Evolutionary conservation across 2,329 filamentous ascomycete species (phyloP), one percentile per base, ranked within the genome.

Genomic region (Sporothrix luriei): DNA sequence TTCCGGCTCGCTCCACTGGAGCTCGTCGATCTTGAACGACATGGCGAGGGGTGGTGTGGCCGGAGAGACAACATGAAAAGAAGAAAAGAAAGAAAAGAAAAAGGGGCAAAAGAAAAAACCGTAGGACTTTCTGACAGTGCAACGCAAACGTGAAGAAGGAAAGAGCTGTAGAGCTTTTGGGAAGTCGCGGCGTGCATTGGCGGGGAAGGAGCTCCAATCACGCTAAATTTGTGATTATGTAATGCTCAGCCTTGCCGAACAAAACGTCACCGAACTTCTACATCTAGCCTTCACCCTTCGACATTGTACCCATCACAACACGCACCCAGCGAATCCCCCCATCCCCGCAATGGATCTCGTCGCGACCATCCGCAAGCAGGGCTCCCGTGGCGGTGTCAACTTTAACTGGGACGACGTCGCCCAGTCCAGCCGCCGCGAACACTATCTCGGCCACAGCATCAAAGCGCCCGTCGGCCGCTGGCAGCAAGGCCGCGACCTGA

Each of bases 381-480:
- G 97, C 79, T 95, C 93, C 75, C 90, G 95, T 74, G 95, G 95
- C 76, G 95, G 95, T 77, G 91, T 91, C 80, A 93, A 97, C 79
- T 99, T 99, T 83, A 94, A 90, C 81, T 98, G 95, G 95, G 91
- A 94, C 74, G 93, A 97, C 75, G 94, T 99, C 77, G 90, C 94
- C 78, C 88, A 84, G 73, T 96, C 93, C 65, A 82, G 86, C 26
- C 94, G 97, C 77, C 93, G 95, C 79, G 94, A 99, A 80, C 97
- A 90, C 76, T 90, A 88, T 79, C 90, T 97, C 9, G 94, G 94
- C 67, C 94, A 97, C 82, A 95, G 91, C 71, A 81, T 97, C 70
- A 97, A 94, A 84, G 94, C 94, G 0, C 92, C 94, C 0, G 93
- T 97, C 3, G 94, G 94, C 9, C 90, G 94, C 74, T 97, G 94